Base-by-base conservation (phyloP, 169 alveolate species). In the Plasmodium adleri region DNA sequence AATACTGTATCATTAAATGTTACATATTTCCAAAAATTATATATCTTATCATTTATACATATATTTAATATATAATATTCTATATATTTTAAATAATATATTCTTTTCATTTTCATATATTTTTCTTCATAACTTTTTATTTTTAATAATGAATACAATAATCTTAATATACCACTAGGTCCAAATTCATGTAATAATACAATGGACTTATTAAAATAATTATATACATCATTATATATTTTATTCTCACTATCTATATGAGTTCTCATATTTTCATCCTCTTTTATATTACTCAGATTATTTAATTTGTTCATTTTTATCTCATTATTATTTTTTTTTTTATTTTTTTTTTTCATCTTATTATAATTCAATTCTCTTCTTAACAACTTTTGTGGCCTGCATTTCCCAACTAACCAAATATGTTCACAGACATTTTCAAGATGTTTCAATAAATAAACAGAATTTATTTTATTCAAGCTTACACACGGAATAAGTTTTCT, bases 371-470 rank as follows among this genome's bases (percentile, higher is more conserved):
- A 28, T 39, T 26, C 15, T 26, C 8, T 68, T 24, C 43, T 58
- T 17, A 28, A 9, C 12, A 28, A 9, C 54, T 13, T 10, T 50
- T 50, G 26, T 8, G 47, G 24, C 39, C 28, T 83, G 45, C 68
- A 83, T 32, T 56, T 83, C 2, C 24, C 12, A 47, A 68, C 73
- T 62, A 56, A 58, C 17, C 63, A 71, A 17, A 83, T 83, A 70
- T 83, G 91, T 49, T 83, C 91, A 70, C 91, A 83, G 28, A 83
- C 85, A 83, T 83, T 83, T 70, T 83, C 91, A n/a, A 83, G 56
- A 49, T 83, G 83, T 26, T 83, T 83, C 80, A 83, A 45, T 47
- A 83, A 70, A 58, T 83, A 68, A 15, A 28, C 62, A n/a, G 75
- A 58, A 83, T 71, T 83, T 68, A 83, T 83, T 83, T 13, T 67